Evolutionary conservation across 176 grass and related monocot species (phyloP).

Genomic region (Tuctoria greenei): DNA sequence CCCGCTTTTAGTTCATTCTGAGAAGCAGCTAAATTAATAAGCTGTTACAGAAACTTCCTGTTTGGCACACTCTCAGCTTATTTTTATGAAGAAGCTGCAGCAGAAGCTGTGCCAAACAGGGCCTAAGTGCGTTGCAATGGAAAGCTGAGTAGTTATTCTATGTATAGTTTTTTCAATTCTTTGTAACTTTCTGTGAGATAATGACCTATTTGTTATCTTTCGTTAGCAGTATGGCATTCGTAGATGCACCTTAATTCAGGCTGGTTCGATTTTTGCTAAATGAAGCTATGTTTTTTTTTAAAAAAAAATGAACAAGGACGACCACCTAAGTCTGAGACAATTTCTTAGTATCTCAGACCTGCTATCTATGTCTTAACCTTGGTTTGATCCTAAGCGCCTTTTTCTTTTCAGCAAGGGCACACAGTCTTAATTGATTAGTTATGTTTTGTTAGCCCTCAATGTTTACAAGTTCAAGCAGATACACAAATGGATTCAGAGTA

Average conservation of each 20-base stretch:
- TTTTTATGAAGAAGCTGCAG: too few relatives aligned
- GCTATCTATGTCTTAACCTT: not conserved
- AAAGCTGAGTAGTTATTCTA: not conserved
- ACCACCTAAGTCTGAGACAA: not conserved
- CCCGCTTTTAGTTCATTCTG: too few relatives aligned
- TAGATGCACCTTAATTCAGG: not conserved
- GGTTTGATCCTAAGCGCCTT: not conserved
- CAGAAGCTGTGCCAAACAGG: too few relatives aligned
- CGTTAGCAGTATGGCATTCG: not conserved
- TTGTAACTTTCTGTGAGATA: not conserved
- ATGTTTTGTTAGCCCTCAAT: not conserved
- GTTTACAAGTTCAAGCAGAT: too few relatives aligned
- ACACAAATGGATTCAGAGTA: too few relatives aligned
- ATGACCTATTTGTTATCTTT: not conserved
- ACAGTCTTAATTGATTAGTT: not conserved
- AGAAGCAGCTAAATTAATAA: too few relatives aligned
- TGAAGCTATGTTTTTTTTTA: too few relatives aligned
- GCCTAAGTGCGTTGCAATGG: too few relatives aligned
- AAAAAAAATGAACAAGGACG: too few relatives aligned
- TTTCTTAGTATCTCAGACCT: not conserved
- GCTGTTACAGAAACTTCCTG: too few relatives aligned
- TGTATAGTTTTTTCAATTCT: conserved; percentile 1
- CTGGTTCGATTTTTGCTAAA: not conserved
- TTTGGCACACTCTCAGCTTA: too few relatives aligned
- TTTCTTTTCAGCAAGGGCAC: not conserved